Base-by-base conservation (phyloP, 139 green algal species). In the Raphidocelis subcapitata region DNA sequence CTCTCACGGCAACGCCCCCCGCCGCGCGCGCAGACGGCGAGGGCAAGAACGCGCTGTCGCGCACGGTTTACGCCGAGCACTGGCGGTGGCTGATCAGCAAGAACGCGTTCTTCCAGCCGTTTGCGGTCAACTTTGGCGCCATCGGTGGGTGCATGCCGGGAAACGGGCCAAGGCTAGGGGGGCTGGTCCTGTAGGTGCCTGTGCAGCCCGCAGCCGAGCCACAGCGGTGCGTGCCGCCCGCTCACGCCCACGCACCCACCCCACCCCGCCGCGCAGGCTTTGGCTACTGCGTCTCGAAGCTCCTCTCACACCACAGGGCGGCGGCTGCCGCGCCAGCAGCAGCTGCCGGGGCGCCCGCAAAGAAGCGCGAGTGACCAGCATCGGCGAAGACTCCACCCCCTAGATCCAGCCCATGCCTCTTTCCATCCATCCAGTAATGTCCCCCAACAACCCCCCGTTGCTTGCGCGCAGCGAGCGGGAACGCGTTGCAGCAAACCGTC, bases 61-160 rank as follows among this genome's bases (percentile, higher is more conserved):
- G 56, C 23, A 74, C 68, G 46, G 14, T 35, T 3, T 84, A 81
- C 67, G 79, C 41, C 3, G 23, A 51, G 29, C 28, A 57, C 1
- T 84, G 77, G 73, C 67, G 68, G 2, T 15, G 32, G 0, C 62
- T 78, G 12, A 69, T 79, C 3, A 23, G 54, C 1, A 67, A 70
- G 8, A 84, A 84, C 37, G 69, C 69, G 24, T 84, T 84, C 51
- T 69, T 84, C 49, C 77, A 78, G 12, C 68, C 79, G 1, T 60
- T 79, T 5, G 67, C 80, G 33, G 24, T 84, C 16, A 84, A 84
- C 59, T 78, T 78, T 54, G 79, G 79, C 23, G 65, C 66, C 24
- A 84, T 84, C 62, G 73, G 73, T 79, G 21, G 60, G 69, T 47
- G 4, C n/a, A 26, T 14, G 23, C 23, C 20, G 26, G 16, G 14